Base-by-base conservation (phyloP, 148 eudicot genomes). In the Selenicereus undatus region DNA sequence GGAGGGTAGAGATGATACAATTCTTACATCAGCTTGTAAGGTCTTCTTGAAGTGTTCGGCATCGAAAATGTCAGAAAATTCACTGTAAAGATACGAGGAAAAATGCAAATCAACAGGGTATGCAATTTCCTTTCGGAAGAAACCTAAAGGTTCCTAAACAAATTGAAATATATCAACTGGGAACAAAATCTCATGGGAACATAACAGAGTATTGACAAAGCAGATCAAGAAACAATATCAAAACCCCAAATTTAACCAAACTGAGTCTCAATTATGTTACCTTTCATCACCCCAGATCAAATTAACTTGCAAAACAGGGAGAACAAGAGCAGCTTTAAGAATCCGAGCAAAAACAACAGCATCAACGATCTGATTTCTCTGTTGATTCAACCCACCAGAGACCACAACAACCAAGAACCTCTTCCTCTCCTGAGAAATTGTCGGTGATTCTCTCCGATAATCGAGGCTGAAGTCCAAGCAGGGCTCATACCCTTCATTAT, bases 1-100 rank as follows among this genome's bases (percentile, higher is more conserved):
- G 22, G 93, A 92, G 42, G 94, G 94, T 48, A 91, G 92, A 42
- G 96, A 89, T 36, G 94, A 84, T 16, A 92, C 91, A 12, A 94
- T 82, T 72, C 94, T 84, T 73, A 94, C 92, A 84, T 94, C 96
- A 8, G 98, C 90, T 86, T 88, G 87, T 77, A 94, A 88, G 16
- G 92, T 92, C 76, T 51, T 94, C 90, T 86, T 94, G 88, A 94
- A 92, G 84, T 94, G 96, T 75, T 94, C 91, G 60, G 83, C 88
- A 81, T 93, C 98, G 62, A 93, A 93, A 26, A 93, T 87, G 42
- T 92, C 96, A 3, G 92, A 84, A 78, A 92, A 94, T 79, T 90
- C 92, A 86, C 98, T 94, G 91, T 84, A 80, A 56, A 81, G n/a
- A 32, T 32, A 64, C 50, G 20, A 48, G 64, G 45, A 60, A n/a